Conservation (phyloP, 306 rosid species). For the Pyrus betulifolia region DNA sequence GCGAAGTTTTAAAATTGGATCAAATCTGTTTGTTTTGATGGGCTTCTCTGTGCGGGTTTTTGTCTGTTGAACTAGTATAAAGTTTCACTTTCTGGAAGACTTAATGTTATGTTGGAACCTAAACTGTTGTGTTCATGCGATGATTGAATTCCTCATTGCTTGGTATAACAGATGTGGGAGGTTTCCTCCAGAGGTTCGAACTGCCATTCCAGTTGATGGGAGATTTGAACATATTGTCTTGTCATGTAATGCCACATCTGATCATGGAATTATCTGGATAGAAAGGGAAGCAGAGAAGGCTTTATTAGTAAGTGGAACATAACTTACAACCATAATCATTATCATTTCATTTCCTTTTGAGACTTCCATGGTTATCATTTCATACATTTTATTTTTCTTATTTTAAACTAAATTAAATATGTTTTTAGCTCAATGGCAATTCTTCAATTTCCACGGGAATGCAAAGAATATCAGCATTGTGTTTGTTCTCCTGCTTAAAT, state of each 20-base stretch:
- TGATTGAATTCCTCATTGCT: slow-evolving; percentile 16
- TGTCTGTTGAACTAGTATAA: background rate
- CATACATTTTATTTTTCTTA: background rate
- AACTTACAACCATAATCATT: background rate
- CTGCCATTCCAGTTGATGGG: slow-evolving; percentile 99
- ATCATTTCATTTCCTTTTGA: background rate
- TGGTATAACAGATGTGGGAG: slow-evolving; percentile 79
- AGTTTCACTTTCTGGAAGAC: background rate
- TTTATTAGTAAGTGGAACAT: slow-evolving; percentile 55
- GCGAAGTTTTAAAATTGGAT: background rate
- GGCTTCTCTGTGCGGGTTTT: background rate
- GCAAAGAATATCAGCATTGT: background rate
- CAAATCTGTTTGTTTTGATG: background rate
- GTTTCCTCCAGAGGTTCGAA: slow-evolving; percentile 93
- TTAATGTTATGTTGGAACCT: background rate
- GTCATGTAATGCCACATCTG: slow-evolving; percentile 81
- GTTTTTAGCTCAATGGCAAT: background rate
- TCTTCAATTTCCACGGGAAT: background rate
- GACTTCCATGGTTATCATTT: background rate
- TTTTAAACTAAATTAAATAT: background rate
- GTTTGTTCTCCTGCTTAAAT: background rate
- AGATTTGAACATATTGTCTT: slow-evolving; percentile 97
- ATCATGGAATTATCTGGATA: slow-evolving; percentile 88
- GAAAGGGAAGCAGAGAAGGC: slow-evolving; percentile 89
- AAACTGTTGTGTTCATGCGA: background rate